Conservation (phyloP, 2,329 filamentous ascomycete genomes). For the Stemphylium vesicarium region DNA sequence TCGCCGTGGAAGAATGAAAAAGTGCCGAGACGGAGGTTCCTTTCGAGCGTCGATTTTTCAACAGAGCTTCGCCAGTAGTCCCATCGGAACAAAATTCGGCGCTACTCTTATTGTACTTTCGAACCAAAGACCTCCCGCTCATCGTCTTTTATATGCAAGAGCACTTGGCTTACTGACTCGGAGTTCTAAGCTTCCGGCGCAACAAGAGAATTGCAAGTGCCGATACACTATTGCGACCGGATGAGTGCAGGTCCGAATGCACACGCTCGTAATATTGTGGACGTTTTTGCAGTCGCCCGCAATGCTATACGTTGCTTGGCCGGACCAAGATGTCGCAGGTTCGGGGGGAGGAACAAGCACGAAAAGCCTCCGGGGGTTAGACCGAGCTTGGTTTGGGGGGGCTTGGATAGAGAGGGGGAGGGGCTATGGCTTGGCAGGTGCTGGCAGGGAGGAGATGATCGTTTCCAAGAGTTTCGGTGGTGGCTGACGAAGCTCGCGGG, state of each 20-base stretch:
- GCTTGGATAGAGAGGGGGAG: neutral
- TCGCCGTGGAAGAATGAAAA: constrained; percentile 5
- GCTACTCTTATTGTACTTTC: constrained; percentile 16
- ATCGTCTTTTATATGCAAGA: constrained; percentile 5
- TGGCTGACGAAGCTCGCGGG: neutral
- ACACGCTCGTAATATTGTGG: too few relatives aligned
- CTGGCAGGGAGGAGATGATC: neutral
- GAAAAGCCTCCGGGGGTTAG: neutral
- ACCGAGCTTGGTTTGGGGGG: neutral
- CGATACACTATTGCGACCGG: constrained; percentile 5
- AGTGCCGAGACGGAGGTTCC: constrained; percentile 27
- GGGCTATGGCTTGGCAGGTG: neutral
- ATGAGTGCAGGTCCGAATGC: neutral
- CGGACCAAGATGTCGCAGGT: constrained; percentile 2
- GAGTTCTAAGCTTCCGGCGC: neutral
- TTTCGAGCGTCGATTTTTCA: constrained; percentile 16
- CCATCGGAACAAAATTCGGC: constrained; percentile 6
- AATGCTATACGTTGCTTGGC: neutral
- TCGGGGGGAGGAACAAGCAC: neutral
- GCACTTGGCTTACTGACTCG: too few relatives aligned
- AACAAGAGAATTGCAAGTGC: neutral
- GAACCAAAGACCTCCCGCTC: neutral
- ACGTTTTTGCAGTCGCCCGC: neutral
- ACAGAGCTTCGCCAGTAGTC: constrained; percentile 33
- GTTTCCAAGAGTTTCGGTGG: neutral